These are phyloP conservation scores for Collybia nuda DNA, from an alignment of 768 basidiomycete species.

Conservation along the genomic window DNA sequence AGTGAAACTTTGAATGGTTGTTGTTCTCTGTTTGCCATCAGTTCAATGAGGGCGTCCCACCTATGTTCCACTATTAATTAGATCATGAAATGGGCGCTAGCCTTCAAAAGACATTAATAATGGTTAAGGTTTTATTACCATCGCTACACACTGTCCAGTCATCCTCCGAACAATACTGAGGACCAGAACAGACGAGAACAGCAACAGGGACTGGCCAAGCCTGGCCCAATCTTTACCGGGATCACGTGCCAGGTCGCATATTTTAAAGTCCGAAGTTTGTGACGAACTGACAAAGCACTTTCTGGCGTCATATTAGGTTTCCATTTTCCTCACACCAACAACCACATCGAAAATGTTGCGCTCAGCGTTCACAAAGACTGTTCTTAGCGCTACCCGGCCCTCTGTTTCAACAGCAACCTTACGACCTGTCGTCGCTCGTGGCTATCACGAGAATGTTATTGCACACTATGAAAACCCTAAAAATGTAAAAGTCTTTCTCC, in stretches of 20 bases:
- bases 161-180: not conserved
- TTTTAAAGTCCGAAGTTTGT: too few species aligned
- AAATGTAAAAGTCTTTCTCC: constrained; percentile 69
- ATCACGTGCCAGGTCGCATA: too few species aligned
- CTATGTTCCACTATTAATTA: too few species aligned
- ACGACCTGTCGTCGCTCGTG: constrained; percentile 59
- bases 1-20: constrained; percentile 5
- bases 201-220: too few species aligned
- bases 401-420: constrained; percentile 35
- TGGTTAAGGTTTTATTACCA: too few species aligned
- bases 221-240: too few species aligned
- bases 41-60: too few species aligned
- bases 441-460: constrained; percentile 95
- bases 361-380: constrained; percentile 52
- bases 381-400: constrained; percentile 47
- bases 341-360: constrained; percentile 66
- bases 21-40: constrained; percentile 3
- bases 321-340: constrained; percentile 10
- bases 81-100: too few species aligned
- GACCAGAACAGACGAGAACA: not conserved
- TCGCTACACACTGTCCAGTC: not conserved
- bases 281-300: constrained; percentile 16
- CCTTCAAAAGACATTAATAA: too few species aligned
- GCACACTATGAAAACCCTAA: constrained; percentile 96
- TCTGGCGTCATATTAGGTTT: constrained; percentile 4